Base-by-base conservation (phyloP, 2,329 filamentous ascomycete species). In the Sporothrix pallida region DNA sequence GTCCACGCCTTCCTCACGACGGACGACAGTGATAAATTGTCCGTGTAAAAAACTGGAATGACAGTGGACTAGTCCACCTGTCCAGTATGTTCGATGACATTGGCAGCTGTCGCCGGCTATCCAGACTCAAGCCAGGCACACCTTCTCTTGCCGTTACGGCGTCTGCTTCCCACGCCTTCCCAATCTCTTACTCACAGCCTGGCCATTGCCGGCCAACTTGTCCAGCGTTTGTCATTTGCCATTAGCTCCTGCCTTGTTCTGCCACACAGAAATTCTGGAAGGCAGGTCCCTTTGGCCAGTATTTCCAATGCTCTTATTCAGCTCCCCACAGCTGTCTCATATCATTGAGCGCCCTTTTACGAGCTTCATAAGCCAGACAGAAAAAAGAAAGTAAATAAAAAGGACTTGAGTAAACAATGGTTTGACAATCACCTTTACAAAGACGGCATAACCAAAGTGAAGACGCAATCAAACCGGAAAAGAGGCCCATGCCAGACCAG, bases 401-500 rank as follows among this genome's bases (percentile, higher is more conserved):
- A 42, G 23, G 10, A 69, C 20, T 50, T n/a, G 31, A 46, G 58
- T 12, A 62, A 62, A 65, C n/a, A 54, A 13, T 26, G 20, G 10
- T 56, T 56, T 56, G 1, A 23, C 56, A 60, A 37, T 26, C 10
- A 37, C 13, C 23, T 26, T 37, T 37, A 37, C 31, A 12, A 50
- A 37, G 65, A 37, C 65, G 46, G 65, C 46, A 67, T 50, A 37
- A 31, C 31, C 48, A 54, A 44, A 42, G 20, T n/a, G 10, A 69
- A 70, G 48, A 46, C 17, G 50, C 31, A 56, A 56, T 52, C 23
- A 20, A 69, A 42, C 46, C 31, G 31, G 50, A 42, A 44, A 56
- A 56, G 31, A 70, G 67, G 50, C 50, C 67, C 67, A 23, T 56
- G 67, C 50, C 67, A 70, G 48, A n/a, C 31, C 67, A 70, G 31